Conservation (phyloP, 2,329 filamentous ascomycete species). For the Ceratocystis diversiconidia region DNA sequence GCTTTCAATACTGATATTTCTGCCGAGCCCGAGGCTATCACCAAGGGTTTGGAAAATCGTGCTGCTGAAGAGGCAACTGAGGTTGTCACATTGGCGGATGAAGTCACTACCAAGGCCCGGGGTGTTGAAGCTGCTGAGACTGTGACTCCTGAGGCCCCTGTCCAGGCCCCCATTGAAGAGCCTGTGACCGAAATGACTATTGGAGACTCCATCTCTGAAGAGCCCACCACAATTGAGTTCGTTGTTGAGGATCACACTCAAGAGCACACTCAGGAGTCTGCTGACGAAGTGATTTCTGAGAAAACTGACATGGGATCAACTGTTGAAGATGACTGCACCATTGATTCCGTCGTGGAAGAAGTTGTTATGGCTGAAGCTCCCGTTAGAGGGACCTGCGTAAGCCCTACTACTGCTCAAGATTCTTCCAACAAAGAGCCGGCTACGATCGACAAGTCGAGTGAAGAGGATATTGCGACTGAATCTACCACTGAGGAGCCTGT, state of each 20-base stretch:
- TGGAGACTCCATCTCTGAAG: not conserved
- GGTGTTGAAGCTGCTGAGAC: not conserved
- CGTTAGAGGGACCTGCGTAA: not conserved
- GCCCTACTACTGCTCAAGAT: not conserved
- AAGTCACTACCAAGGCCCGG: not conserved
- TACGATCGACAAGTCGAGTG: not conserved
- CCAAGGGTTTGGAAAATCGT: not conserved
- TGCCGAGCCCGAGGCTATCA: not conserved
- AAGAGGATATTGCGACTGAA: not conserved
- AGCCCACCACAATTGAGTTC: not conserved
- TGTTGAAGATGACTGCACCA: no score
- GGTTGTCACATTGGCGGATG: not conserved
- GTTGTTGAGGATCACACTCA: no score
- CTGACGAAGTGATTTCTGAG: no score
- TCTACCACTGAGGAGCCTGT: not conserved
- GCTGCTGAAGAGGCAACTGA: not conserved
- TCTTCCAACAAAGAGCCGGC: not conserved
- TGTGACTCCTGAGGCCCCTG: not conserved
- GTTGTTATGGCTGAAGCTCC: not conserved
- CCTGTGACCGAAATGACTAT: not conserved
- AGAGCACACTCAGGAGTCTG: no score
- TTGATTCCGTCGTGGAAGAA: not conserved
- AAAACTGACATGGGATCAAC: no score
- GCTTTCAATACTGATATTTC: no score
- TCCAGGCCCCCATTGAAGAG: not conserved